Conservation (phyloP, 371 early-diverging fungal genomes). For the Circinella minor region DNA sequence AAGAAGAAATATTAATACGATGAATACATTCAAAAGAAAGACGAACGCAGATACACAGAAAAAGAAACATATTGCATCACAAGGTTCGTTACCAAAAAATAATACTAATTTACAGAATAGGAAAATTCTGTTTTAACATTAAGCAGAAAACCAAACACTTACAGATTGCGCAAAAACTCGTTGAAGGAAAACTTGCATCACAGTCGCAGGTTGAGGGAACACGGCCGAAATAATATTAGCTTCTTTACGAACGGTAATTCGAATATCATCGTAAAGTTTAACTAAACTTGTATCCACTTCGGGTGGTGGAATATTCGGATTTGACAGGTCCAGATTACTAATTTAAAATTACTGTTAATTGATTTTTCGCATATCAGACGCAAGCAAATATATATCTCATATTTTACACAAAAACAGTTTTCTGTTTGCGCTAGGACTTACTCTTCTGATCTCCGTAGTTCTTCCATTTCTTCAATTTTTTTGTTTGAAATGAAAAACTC, state of each 20-base stretch:
- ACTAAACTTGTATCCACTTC: constrained; percentile 79
- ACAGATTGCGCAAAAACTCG: constrained; percentile 96
- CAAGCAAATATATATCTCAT: not conserved
- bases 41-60: no score
- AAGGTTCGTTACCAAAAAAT: no score
- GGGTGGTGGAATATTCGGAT: constrained; percentile 61
- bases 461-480: constrained; percentile 68
- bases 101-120: no score
- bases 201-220: constrained; percentile 90
- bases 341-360: not conserved
- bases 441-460: constrained; percentile 47
- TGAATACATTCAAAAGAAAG: no score
- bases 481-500: constrained; percentile 90
- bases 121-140: no score
- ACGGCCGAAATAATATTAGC: constrained; percentile 89
- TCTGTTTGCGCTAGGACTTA: constrained; percentile 22
- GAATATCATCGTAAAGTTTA: constrained; percentile 83
- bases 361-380: no score
- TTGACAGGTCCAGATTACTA: constrained; percentile 44
- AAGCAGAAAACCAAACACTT: constrained; percentile 22
- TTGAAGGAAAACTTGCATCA: constrained; percentile 92
- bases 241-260: constrained; percentile 81
- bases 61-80: no score
- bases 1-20: no score
- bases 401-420: not conserved